Evolutionary conservation across 768 basidiomycete genomes (phyloP), one percentile per base, ranked within the genome.

Genomic region (Heimioporus sp.): DNA sequence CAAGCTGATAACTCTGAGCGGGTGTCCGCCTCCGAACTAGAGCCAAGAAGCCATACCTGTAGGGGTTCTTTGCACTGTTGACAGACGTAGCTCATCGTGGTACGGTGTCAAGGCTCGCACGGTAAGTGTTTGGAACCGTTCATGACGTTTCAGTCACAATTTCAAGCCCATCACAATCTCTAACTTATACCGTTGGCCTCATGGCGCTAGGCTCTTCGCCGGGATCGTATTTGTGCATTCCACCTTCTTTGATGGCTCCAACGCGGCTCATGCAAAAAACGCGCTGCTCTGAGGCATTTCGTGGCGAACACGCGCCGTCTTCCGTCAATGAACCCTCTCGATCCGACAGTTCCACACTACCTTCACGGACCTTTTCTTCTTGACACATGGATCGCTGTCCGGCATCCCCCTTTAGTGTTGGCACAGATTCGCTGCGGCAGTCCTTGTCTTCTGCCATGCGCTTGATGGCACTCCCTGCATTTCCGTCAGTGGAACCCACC

Each of bases 41-140:
- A 60, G 31, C 49, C 21, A 9, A 24, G 39, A 4, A 34, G 17
- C n/a, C 60, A 51, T 49, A 88, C 88, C 80, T 92, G 86, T 32
- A 97, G 73, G 7, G 90, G 91, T 64, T 95, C 89, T 71, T 92
- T 92, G 77, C 91, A 93, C 71, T 93, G 91, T 65, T 92, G 90
- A 62, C 91, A 93, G 44, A 87, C 77, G 60, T 76, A 78, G 50
- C 58, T 72, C 78, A 79, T 78, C 46, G 57, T 19, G 20, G 30
- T 19, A 11, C 4, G 15, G 34, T 35, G 10, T 15, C 34, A 24
- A 24, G 24, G 24, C 24, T 24, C 24, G 24, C 24, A 24, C 24
- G 24, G 24, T 24, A 5, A 5, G 24, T 24, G 24, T 24, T 24
- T 24, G 24, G 24, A 24, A 37, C 48, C 48, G 42, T 48, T 53